Evolutionary conservation across 352 stramenopile genomes (phyloP), one percentile per base, ranked within the genome.

Genomic region (Phytophthora rubi): DNA sequence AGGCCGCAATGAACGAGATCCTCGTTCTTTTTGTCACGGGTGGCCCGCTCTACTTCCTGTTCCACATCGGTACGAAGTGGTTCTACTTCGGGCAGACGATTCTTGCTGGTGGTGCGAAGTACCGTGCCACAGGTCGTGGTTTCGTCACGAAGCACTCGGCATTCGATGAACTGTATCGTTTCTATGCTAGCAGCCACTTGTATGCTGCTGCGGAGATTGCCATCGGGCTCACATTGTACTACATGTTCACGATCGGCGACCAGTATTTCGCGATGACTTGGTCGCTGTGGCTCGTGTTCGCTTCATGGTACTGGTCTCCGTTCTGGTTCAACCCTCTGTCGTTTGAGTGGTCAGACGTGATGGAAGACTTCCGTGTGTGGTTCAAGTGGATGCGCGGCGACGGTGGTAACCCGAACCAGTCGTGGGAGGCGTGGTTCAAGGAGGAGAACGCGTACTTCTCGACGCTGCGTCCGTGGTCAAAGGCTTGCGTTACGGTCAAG

Each of bases 71-170:
- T 69, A 99, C 97, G 21, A 98, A 99, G 70, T 98, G 97, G 76
- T 98, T 99, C 75, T 99, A 99, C 89, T 99, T 99, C 76, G 94
- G 96, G 6, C 98, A 99, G 73, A 99, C 98, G 10, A 98, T 99
- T 79, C 82, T 99, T 35, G 97, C 98, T 45, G 98, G 98, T 58
- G 97, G 97, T 54, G 97, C 98, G 0, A 99, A 99, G 77, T 99
- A 99, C 77, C 93, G 97, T 30, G 93, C 97, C 0, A 99, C 98
- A 3, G 98, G 98, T 15, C 94, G 98, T 80, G 98, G 98, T 23
- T 99, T 99, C 77, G 97, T 99, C 28, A 99, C 97, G 2, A 98
- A 99, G 73, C 98, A 99, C 77, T 98, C 96, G 44, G 88, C 91
- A 18, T 99, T 99, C 59, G 97, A 99, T 71, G 98, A 99, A 62